Conservation (phyloP, 2,329 filamentous ascomycete species). For the Macrophomina phaseolina region DNA sequence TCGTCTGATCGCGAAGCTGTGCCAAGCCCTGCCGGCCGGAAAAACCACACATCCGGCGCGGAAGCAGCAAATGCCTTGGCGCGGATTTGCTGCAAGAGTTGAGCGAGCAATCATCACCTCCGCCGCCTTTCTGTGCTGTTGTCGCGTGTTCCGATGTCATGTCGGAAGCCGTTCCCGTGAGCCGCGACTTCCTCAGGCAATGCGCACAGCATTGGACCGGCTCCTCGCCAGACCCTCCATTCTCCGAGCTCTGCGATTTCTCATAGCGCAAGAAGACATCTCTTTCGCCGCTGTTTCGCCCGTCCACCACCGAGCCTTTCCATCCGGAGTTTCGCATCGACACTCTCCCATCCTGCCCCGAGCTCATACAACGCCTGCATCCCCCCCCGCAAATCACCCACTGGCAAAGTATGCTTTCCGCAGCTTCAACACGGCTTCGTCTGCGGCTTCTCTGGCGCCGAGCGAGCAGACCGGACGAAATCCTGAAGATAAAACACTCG, state of each 20-base stretch:
- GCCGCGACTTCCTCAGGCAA: conserved; percentile 34
- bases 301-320: neutral
- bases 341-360: neutral
- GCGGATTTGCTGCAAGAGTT: conserved; percentile 9
- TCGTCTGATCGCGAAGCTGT: conserved; percentile 24
- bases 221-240: conserved; percentile 54
- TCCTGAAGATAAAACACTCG: neutral
- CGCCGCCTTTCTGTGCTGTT: neutral
- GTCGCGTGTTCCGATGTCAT: conserved; percentile 14
- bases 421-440: neutral
- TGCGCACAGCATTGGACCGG: conserved; percentile 52
- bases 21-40: conserved; percentile 9
- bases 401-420: neutral
- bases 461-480: neutral
- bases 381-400: no score
- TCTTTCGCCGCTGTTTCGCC: neutral
- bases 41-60: neutral
- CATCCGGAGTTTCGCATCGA: neutral
- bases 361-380: neutral
- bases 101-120: neutral
- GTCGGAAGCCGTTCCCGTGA: neutral
- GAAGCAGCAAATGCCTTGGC: conserved; percentile 10
- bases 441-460: neutral
- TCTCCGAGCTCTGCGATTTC: conserved; percentile 45
- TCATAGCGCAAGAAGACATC: conserved; percentile 13